Conservation (phyloP, 805 yeast species). For the Candida alai region DNA sequence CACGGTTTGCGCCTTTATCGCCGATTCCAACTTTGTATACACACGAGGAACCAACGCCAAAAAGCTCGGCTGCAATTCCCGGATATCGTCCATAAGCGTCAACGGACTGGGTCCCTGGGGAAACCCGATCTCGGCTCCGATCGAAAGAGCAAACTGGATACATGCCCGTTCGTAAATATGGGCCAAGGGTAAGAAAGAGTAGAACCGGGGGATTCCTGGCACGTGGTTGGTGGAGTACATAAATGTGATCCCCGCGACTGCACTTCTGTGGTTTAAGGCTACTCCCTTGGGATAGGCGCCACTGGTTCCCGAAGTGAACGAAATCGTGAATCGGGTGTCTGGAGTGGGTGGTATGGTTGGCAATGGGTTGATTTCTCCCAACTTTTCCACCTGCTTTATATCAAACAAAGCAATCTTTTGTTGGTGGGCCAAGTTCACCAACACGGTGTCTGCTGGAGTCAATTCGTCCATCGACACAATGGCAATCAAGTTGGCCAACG, state of each 20-base stretch:
- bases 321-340: slow-evolving; percentile 52
- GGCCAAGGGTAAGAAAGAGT: slow-evolving; percentile 54
- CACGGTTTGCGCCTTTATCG: slow-evolving; percentile 46
- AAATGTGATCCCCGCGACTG: slow-evolving; percentile 46
- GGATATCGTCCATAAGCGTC: slow-evolving; percentile 56
- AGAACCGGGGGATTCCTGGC: slow-evolving; percentile 26
- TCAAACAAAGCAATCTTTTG: slow-evolving; percentile 22
- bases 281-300: slow-evolving; percentile 71
- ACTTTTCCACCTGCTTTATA: slow-evolving; percentile 28
- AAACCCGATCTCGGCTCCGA: slow-evolving; percentile 52
- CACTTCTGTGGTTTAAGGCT: slow-evolving; percentile 48
- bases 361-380: slow-evolving; percentile 28
- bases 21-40: slow-evolving; percentile 58
- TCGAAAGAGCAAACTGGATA: slow-evolving; percentile 38
- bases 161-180: slow-evolving; percentile 55
- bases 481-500: slow-evolving; percentile 26
- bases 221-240: slow-evolving; percentile 19
- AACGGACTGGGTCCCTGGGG: slow-evolving; percentile 44
- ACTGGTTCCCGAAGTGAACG: slow-evolving; percentile 75
- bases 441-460: slow-evolving; percentile 24
- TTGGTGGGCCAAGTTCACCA: slow-evolving; percentile 18
- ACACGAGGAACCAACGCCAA: slow-evolving; percentile 63
- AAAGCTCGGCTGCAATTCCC: slow-evolving; percentile 48
- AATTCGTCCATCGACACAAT: slow-evolving; percentile 39
- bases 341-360: slow-evolving; percentile 47